These are phyloP conservation scores for Auxenochlorella pyrenoidosa DNA, from an alignment of 139 green algal genomes.

Conservation along the genomic window DNA sequence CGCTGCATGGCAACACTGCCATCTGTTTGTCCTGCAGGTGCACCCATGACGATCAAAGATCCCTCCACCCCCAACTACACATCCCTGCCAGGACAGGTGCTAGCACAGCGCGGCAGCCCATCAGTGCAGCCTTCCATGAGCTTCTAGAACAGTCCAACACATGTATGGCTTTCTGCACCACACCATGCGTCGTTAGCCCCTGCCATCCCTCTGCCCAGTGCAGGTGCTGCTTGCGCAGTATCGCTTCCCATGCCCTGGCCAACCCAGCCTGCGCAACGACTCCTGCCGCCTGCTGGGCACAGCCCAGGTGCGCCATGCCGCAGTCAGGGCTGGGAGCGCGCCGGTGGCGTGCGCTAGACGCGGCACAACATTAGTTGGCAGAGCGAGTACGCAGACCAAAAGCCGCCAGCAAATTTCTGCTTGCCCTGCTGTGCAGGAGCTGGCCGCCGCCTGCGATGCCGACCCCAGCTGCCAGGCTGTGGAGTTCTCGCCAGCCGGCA, in stretches of 20 bases:
- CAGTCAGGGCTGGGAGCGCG: too few relatives aligned
- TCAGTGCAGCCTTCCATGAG: too few relatives aligned
- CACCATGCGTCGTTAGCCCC: too few relatives aligned
- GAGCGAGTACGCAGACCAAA: too few relatives aligned
- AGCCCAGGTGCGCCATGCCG: not conserved
- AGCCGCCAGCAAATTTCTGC: too few relatives aligned
- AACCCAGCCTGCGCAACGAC: not conserved
- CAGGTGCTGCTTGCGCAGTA: not conserved
- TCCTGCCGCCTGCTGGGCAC: not conserved
- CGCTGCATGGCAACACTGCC: too few relatives aligned
- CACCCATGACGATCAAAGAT: not conserved
- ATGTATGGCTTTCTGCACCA: not conserved
- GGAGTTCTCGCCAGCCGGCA: not conserved
- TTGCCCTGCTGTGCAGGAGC: not conserved
- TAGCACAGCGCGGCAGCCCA: too few relatives aligned
- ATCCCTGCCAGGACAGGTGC: not conserved
- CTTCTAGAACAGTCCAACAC: too few relatives aligned
- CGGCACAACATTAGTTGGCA: too few relatives aligned
- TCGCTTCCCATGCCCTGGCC: not conserved
- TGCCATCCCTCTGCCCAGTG: not conserved
- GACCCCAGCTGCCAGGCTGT: not conserved
- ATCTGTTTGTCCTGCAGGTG: not conserved
- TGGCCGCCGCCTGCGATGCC: not conserved
- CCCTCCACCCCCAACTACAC: not conserved
- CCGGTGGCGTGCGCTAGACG: too few relatives aligned